Conservation (phyloP, 495 filamentous ascomycete species). For the Penicillium crystallinum region DNA sequence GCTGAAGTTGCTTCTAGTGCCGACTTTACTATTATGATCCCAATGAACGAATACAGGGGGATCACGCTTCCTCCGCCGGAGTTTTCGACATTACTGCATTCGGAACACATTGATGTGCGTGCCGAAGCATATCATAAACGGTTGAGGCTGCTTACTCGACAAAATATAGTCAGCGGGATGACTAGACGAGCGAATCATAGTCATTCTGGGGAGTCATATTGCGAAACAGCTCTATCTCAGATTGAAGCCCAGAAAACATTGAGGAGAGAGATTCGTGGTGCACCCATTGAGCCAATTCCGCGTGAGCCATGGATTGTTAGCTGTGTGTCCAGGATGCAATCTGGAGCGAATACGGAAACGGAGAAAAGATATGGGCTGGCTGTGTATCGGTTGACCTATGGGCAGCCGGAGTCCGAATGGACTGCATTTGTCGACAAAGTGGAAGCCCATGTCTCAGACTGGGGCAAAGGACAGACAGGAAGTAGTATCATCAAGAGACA, state of each 20-base stretch:
- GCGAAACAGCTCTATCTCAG: slow-evolving; percentile 5
- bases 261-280: slow-evolving; percentile 14
- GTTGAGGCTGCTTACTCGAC: slow-evolving; percentile 8
- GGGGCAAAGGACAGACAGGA: slow-evolving; percentile 28
- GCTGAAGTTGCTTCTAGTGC: slow-evolving; percentile 15
- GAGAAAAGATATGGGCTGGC: slow-evolving; percentile 15
- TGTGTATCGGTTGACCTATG: slow-evolving; percentile 30
- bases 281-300: slow-evolving; percentile 15
- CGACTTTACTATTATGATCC: slow-evolving; percentile 22
- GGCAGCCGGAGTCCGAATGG: slow-evolving; percentile 26
- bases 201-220: background rate
- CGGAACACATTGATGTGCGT: background rate
- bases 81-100: background rate
- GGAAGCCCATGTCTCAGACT: slow-evolving; percentile 21
- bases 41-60: slow-evolving; percentile 23
- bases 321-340: background rate
- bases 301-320: slow-evolving; percentile 14
- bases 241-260: slow-evolving; percentile 15
- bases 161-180: background rate
- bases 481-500: slow-evolving; percentile 17
- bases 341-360: background rate
- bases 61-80: background rate
- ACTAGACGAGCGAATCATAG: too few relatives aligned
- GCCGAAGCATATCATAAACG: slow-evolving; percentile 6
- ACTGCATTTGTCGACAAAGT: slow-evolving; percentile 17